Percentiles rank a stretch among this genome's conserved stretches.
Conservation (phyloP, 2,329 filamentous ascomycete genomes). For the Epichloe uncinata region DNA sequence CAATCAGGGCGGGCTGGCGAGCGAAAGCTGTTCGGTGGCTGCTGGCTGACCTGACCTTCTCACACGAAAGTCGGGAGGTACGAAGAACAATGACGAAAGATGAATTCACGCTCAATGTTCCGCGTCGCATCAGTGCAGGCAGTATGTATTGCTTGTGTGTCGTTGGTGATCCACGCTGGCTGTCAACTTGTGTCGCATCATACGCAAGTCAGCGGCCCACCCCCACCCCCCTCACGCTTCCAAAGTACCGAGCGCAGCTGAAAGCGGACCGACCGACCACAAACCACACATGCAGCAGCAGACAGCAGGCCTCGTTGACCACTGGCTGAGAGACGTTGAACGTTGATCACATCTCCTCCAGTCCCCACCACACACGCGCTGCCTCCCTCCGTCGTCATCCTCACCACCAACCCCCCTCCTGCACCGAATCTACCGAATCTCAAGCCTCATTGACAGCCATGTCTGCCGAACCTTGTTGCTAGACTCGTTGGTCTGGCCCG, state of each 20-base stretch:
- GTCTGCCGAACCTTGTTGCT: constrained; percentile 11
- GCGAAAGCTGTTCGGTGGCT: not conserved
- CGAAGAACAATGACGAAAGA: not conserved
- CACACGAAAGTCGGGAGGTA: not conserved
- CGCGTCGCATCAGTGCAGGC: not conserved
- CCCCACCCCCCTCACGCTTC: not conserved
- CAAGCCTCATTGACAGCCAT: constrained; percentile 9
- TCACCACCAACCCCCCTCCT: not conserved
- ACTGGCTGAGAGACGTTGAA: not conserved
- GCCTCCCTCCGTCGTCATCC: constrained; percentile 5
- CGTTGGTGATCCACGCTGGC: not conserved
- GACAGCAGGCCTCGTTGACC: not conserved
- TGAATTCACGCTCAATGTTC: not conserved
- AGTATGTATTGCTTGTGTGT: not conserved
- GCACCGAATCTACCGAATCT: too few relatives aligned
- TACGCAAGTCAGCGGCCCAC: too few relatives aligned
- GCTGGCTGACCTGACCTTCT: not conserved
- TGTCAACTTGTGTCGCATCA: too few relatives aligned
- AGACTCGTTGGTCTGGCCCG: constrained; percentile 12
- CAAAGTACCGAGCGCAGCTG: too few relatives aligned
- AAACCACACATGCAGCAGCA: not conserved
- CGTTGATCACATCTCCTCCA: not conserved
- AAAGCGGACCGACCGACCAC: not conserved
- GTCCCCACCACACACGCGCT: constrained; percentile 2
- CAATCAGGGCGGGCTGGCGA: too few relatives aligned